phyloP scores from a whole-genome alignment of 164 flowering plant species.

The Euptelea pleiosperma region DNA sequence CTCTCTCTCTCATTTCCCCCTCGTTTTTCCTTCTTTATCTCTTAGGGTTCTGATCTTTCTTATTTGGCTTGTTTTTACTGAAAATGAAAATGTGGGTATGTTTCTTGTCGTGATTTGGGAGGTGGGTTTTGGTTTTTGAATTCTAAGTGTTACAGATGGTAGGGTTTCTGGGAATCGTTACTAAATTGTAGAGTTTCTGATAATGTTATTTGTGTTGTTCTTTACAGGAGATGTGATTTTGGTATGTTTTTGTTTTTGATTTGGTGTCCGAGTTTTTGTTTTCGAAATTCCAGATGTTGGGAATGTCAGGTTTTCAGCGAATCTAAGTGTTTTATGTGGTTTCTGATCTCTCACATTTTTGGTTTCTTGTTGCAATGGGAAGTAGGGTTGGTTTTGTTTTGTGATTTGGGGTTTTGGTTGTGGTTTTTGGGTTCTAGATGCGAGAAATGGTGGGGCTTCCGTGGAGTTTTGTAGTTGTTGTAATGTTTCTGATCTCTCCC shows the following conservation, averaged over 20 bases:
- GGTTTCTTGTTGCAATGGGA: neutral
- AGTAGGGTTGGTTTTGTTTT: neutral
- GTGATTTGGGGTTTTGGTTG: too few relatives aligned
- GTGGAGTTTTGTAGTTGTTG: too few relatives aligned
- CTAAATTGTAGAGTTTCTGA: conserved; percentile 9
- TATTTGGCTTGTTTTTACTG: neutral
- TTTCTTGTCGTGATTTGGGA: conserved; percentile 10
- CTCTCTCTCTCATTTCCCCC: neutral
- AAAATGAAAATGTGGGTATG: conserved; percentile 29
- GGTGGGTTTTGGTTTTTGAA: conserved; percentile 22
- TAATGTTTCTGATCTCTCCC: too few relatives aligned
- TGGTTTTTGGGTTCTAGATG: too few relatives aligned
- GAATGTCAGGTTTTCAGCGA: neutral
- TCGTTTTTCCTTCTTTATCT: neutral
- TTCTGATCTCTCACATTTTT: conserved; percentile 2
- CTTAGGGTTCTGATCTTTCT: conserved; percentile 16
- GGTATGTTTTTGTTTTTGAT: neutral
- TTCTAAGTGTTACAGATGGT: neutral
- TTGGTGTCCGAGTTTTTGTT: conserved; percentile 16
- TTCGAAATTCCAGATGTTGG: neutral
- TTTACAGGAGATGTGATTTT: neutral
- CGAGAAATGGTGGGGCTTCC: too few relatives aligned
- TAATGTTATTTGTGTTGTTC: neutral
- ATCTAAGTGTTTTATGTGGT: neutral
- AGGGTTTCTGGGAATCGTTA: neutral